Percentiles rank a stretch among this genome's conserved stretches.
Conservation (phyloP, 225 moss, liverwort and hornwort genomes). For the Pseudoscleropodium purum region DNA sequence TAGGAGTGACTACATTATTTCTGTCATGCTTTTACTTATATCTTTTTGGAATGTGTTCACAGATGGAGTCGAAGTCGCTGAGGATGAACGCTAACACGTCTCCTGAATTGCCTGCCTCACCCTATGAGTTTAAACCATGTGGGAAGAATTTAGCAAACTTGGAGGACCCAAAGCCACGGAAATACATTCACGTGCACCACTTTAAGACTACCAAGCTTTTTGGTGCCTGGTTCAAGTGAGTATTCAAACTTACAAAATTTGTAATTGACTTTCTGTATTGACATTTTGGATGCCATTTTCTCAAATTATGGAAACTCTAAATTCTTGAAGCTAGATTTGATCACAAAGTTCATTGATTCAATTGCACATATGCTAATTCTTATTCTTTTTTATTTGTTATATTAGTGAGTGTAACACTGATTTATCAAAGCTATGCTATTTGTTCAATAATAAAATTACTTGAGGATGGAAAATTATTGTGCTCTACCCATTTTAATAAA, state of each 20-base stretch:
- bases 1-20: not conserved
- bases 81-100: not conserved
- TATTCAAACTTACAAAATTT: too few relatives aligned
- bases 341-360: too few relatives aligned
- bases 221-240: slow-evolving; percentile 1
- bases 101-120: too few relatives aligned
- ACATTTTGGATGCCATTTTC: not conserved
- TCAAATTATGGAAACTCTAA: not conserved
- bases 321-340: not conserved
- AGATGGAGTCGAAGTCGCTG: not conserved
- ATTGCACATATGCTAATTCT: too few relatives aligned
- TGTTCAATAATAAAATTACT: not conserved
- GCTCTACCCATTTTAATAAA: not conserved
- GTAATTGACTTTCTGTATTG: too few relatives aligned
- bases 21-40: too few relatives aligned
- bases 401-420: not conserved
- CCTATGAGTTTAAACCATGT: too few relatives aligned
- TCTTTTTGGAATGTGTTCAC: not conserved
- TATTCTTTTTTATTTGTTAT: too few relatives aligned
- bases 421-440: not conserved
- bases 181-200: not conserved
- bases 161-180: not conserved
- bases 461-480: not conserved
- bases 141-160: too few relatives aligned
- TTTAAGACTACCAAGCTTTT: not conserved